phyloP scores from a whole-genome alignment of 805 yeast species.

The Metschnikowia aberdeeniae region DNA sequence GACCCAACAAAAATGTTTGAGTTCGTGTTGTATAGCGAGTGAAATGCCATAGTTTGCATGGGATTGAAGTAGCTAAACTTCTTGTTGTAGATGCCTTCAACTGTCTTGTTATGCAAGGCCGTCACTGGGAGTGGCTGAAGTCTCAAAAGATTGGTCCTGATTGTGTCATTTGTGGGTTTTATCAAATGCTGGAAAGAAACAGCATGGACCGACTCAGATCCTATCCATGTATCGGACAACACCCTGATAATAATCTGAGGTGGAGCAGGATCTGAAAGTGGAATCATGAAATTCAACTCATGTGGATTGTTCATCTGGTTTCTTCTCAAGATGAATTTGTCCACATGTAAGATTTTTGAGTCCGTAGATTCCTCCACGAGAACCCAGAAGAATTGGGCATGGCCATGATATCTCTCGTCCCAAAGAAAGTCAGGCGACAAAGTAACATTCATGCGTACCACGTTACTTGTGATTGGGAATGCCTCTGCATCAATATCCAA shows the following conservation, averaged over 20 bases:
- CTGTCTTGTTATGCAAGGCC: constrained; percentile 64
- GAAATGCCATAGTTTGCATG: constrained; percentile 97
- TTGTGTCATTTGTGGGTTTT: constrained; percentile 81
- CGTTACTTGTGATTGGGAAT: constrained; percentile 83
- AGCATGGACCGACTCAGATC: constrained; percentile 69
- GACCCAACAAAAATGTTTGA: constrained; percentile 89
- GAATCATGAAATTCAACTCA: constrained; percentile 88
- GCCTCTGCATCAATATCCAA: constrained; percentile 74
- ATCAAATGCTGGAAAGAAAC: constrained; percentile 88
- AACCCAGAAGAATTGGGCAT: constrained; percentile 85
- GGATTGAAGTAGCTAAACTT: constrained; percentile 90
- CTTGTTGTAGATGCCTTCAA: constrained; percentile 63
- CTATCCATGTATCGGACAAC: constrained; percentile 85
- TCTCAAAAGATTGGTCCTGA: constrained; percentile 74
- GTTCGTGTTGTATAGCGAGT: constrained; percentile 74
- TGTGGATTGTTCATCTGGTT: constrained; percentile 52
- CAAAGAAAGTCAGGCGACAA: constrained; percentile 78
- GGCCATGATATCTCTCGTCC: constrained; percentile 81
- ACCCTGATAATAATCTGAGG: constrained; percentile 79
- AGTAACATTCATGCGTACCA: constrained; percentile 71
- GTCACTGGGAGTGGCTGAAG: constrained; percentile 82
- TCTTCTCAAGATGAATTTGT: constrained; percentile 66
- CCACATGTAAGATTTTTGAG: constrained; percentile 72
- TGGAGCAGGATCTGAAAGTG: constrained; percentile 84
- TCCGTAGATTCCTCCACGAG: constrained; percentile 83